phyloP scores from a whole-genome alignment of 306 rosid genomes.

The Ammopiptanthus mongolicus region DNA sequence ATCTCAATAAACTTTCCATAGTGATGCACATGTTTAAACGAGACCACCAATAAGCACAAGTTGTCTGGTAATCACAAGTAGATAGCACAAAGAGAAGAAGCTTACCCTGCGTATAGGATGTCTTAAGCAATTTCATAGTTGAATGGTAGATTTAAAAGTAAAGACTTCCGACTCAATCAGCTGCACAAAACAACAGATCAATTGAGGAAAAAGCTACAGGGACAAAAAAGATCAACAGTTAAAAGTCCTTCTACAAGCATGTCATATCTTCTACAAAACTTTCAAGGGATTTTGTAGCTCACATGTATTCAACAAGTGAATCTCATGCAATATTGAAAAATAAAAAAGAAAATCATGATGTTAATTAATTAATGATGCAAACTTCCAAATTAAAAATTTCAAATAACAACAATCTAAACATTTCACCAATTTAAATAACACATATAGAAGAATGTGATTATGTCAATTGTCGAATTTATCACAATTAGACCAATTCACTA shows the following conservation, averaged over 20 bases:
- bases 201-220: not conserved
- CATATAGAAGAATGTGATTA: too few species aligned
- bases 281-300: not conserved
- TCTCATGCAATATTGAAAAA: not conserved
- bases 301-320: not conserved
- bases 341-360: not conserved
- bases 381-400: not conserved
- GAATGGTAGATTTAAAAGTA: conserved; percentile 43
- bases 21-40: too few species aligned
- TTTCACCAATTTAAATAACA: too few species aligned
- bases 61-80: not conserved
- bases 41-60: not conserved
- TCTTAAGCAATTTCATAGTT: conserved; percentile 54
- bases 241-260: too few species aligned
- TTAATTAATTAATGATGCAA: not conserved
- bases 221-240: not conserved
- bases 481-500: too few species aligned
- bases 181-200: conserved; percentile 26
- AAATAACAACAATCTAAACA: too few species aligned
- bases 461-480: too few species aligned
- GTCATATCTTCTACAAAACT: not conserved
- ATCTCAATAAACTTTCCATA: conserved; percentile 55
- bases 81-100: not conserved
- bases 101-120: conserved; percentile 44
- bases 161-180: conserved; percentile 66